phyloP scores from a whole-genome alignment of 139 green algal genomes.

The Chlamydomonas applanata region DNA sequence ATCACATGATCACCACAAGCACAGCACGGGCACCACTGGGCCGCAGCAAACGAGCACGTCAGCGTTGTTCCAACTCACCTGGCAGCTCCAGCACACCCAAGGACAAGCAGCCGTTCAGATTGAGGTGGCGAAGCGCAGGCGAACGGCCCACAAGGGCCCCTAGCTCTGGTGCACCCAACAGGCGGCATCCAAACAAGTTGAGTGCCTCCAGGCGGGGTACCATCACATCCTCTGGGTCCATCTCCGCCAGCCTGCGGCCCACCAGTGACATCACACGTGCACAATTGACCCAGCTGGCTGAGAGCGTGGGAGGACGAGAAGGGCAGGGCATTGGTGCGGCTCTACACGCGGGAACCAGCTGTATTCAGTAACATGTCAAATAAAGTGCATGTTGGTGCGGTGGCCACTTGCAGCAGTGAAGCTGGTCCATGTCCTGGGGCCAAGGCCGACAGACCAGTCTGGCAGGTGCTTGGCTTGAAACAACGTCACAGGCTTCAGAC shows the following conservation, averaged over 20 bases:
- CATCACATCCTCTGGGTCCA: conserved; percentile 20
- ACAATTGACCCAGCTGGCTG: too few relatives aligned
- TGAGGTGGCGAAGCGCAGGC: conserved; percentile 9
- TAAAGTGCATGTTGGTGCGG: too few relatives aligned
- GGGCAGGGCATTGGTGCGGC: too few relatives aligned
- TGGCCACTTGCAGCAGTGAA: too few relatives aligned
- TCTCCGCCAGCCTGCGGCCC: conserved; percentile 24
- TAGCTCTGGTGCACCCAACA: conserved; percentile 17
- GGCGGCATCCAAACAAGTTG: conserved; percentile 35
- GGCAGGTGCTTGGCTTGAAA: background rate
- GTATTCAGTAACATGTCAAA: too few relatives aligned
- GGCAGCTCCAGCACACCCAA: background rate
- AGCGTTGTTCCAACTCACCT: too few relatives aligned
- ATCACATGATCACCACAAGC: too few relatives aligned
- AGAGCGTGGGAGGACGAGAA: too few relatives aligned
- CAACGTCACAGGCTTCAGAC: background rate
- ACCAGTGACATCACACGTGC: too few relatives aligned
- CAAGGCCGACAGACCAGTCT: background rate
- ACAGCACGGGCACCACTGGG: too few relatives aligned
- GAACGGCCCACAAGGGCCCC: conserved; percentile 3
- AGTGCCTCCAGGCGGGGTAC: conserved; percentile 20
- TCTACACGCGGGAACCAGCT: too few relatives aligned
- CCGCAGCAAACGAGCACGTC: too few relatives aligned
- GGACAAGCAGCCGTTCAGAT: conserved; percentile 18
- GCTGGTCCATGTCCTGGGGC: background rate